Conservation (phyloP, 495 filamentous ascomycete species). For the Neurospora sp. region DNA sequence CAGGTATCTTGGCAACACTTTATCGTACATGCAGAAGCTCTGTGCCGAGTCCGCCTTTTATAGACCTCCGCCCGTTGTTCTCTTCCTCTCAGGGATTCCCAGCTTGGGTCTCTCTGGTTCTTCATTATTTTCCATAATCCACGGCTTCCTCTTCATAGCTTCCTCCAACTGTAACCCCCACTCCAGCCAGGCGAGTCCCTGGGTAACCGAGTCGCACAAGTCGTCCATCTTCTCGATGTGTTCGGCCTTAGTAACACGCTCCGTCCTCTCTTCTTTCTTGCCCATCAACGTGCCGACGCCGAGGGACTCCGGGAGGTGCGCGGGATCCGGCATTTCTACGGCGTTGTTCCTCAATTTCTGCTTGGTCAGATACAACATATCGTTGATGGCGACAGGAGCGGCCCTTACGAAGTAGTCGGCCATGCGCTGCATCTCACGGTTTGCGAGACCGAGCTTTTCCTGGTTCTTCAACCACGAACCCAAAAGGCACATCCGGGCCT, state of each 20-base stretch:
- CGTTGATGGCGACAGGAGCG: not conserved
- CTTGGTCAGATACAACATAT: not conserved
- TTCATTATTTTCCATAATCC: conserved; percentile 4
- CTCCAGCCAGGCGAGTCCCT: conserved; percentile 75
- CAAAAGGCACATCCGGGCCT: conserved; percentile 20
- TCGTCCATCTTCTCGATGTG: conserved; percentile 52
- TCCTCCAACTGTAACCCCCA: conserved; percentile 64
- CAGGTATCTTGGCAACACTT: not conserved
- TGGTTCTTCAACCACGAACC: not conserved
- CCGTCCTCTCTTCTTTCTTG: not conserved
- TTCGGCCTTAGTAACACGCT: not conserved
- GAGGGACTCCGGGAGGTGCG: not conserved
- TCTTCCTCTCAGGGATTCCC: not conserved
- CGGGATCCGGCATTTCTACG: not conserved
- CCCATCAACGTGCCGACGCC: not conserved
- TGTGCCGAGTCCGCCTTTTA: not conserved
- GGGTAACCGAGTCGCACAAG: conserved; percentile 79
- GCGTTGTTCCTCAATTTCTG: not conserved
- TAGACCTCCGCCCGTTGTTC: not conserved
- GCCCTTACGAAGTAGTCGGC: not conserved
- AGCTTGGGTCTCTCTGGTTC: not conserved
- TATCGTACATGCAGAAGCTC: not conserved
- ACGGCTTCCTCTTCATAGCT: conserved; percentile 27
- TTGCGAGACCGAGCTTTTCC: not conserved
- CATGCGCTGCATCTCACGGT: not conserved